These are phyloP conservation scores for Sechiopsis laciniata DNA, from an alignment of 306 rosid species.

Conservation along the genomic window DNA sequence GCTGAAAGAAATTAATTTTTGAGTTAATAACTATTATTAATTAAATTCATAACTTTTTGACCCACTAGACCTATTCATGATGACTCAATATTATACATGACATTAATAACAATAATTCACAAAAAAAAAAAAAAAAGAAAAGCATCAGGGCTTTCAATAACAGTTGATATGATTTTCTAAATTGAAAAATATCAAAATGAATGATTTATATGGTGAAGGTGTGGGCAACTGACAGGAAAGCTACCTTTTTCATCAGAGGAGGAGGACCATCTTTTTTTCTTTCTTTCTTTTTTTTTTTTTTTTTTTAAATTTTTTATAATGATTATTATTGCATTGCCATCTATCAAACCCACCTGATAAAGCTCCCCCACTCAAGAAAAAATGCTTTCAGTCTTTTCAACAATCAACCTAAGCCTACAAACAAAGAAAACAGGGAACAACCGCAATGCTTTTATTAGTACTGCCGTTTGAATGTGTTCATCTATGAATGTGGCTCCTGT, in stretches of 20 bases:
- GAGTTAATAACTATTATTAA: too few species aligned
- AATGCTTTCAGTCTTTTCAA: slow-evolving; percentile 22
- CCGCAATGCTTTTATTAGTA: not conserved
- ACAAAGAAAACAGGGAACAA: slow-evolving; percentile 18
- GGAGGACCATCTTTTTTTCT: not conserved
- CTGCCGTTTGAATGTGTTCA: not conserved
- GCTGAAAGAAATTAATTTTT: too few species aligned
- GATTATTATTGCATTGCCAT: slow-evolving; percentile 11
- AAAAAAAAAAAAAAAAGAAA: too few species aligned
- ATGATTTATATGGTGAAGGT: not conserved
- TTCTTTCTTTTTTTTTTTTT: not conserved
- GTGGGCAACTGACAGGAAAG: slow-evolving; percentile 11
- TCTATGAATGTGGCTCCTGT: not conserved
- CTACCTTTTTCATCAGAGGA: slow-evolving; percentile 13
- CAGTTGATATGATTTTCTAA: slow-evolving; percentile 13
- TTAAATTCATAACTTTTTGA: too few species aligned
- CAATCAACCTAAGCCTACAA: slow-evolving; percentile 9
- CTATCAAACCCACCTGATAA: slow-evolving; percentile 15
- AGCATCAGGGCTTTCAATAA: slow-evolving; percentile 12
- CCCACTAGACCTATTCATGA: too few species aligned
- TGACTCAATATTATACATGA: too few species aligned
- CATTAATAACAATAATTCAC: slow-evolving; percentile 25
- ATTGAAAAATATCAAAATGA: slow-evolving; percentile 6
- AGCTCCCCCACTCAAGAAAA: slow-evolving; percentile 1
- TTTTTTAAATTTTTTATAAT: not conserved